Base-by-base conservation (phyloP, 768 basidiomycete species). In the Pisolithus tinctorius region DNA sequence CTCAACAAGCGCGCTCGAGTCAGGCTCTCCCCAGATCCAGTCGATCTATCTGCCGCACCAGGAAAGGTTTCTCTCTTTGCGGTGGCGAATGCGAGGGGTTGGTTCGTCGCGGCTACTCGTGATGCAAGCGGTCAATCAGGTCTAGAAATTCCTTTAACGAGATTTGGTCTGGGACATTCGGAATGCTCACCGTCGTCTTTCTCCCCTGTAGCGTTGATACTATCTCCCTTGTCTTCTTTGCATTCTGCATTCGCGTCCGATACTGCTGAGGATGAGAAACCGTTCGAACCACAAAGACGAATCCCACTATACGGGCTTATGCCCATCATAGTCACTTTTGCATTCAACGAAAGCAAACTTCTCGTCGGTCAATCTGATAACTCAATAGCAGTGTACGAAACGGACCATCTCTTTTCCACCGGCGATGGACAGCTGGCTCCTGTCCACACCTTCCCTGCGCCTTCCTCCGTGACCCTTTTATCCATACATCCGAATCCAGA, bases 401-500 rank as follows among this genome's bases (percentile, higher is more conserved):
- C 80, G 6, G 70, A 76, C 2, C 58, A 63, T 7, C 58, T 87
- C 26, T 75, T 83, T 52, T 71, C 79, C 14, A 56, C 67, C 3
- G 77, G 78, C 23, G 56, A 71, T 11, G 69, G 69, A 25, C 60
- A 69, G 9, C 61, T 80, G 5, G 56, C 69, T 31, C 81, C 82
- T n/a, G 45, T 79, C 1, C 76, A 81, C 54, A 68, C 72, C 0
- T 75, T 80, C 48, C 68, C 68, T 13, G 60, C 78, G 31, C 63
- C 73, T 7, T 73, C 76, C 4, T 60, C 74, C 14, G 67, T 74
- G 2, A 61, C 76, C 6, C 63, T 81, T 48, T 68, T 78, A 7
- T 80, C 84, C 58, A 74, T 88, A 41, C 60, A 74, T 3, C 75
- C 84, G 0, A 88, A 88, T 65, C 86, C 88, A 2, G 82, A 81